phyloP scores from a whole-genome alignment of 2,329 filamentous ascomycete species.

The Beauveria pseudobassiana region DNA sequence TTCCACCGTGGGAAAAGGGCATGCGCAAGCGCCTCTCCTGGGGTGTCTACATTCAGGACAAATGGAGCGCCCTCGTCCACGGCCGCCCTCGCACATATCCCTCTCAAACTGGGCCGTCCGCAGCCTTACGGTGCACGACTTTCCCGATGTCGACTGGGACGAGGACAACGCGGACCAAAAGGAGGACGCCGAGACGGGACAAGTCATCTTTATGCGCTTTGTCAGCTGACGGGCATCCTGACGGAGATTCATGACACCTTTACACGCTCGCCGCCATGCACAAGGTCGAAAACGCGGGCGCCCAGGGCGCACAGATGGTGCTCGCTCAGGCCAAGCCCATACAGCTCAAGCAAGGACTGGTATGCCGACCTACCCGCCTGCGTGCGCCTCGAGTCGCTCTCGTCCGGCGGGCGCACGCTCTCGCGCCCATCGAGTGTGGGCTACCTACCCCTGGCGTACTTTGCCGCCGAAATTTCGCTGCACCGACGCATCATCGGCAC shows the following conservation, averaged over 20 bases:
- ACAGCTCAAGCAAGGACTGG: slow-evolving; percentile 77
- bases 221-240: slow-evolving; percentile 68
- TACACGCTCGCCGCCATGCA: slow-evolving; percentile 73
- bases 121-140: slow-evolving; percentile 57
- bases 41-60: slow-evolving; percentile 92
- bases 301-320: slow-evolving; percentile 64
- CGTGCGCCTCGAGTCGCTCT: slow-evolving; percentile 58
- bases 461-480: slow-evolving; percentile 87
- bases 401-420: slow-evolving; percentile 25
- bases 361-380: slow-evolving; percentile 59
- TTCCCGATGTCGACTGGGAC: slow-evolving; percentile 63
- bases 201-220: slow-evolving; percentile 67
- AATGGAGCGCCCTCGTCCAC: slow-evolving; percentile 78
- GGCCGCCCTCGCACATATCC: slow-evolving; percentile 71
- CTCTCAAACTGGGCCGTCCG: slow-evolving; percentile 69
- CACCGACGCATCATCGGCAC: slow-evolving; percentile 87
- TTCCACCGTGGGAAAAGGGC: slow-evolving; percentile 80
- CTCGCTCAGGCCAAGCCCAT: slow-evolving; percentile 72
- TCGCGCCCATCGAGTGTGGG: slow-evolving; percentile 55
- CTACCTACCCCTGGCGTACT: slow-evolving; percentile 85
- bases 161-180: slow-evolving; percentile 55
- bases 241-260: slow-evolving; percentile 77
- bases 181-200: slow-evolving; percentile 58
- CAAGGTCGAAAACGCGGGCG: slow-evolving; percentile 56
- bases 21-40: slow-evolving; percentile 79